Percentiles rank a stretch among this genome's conserved stretches.
These are phyloP conservation scores for Aspergillus haitiensis DNA, from an alignment of 495 filamentous ascomycete genomes.

Conservation along the genomic window DNA sequence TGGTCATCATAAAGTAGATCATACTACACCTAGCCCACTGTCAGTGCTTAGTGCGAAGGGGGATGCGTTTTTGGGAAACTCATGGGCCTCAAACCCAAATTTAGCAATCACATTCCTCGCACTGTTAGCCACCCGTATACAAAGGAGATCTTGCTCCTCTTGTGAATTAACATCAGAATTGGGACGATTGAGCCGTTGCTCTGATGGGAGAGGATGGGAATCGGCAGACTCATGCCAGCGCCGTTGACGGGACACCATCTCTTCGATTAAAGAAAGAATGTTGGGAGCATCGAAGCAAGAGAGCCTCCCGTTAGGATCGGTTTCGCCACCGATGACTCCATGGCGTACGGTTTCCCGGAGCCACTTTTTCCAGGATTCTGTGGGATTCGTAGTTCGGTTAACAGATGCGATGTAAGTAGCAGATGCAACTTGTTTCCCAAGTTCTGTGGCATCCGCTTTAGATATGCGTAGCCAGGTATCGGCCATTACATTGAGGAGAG, in stretches of 20 bases:
- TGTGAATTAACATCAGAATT: constrained; percentile 4
- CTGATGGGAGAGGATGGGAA: constrained; percentile 24
- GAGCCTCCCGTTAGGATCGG: constrained; percentile 24
- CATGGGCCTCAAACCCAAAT: constrained; percentile 43
- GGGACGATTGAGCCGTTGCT: constrained; percentile 14
- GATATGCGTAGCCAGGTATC: constrained; percentile 54
- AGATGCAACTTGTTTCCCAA: constrained; percentile 40
- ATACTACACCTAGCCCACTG: background rate
- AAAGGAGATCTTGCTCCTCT: constrained; percentile 39
- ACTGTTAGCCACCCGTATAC: constrained; percentile 40
- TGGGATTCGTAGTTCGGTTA: constrained; percentile 28
- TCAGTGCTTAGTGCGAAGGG: background rate
- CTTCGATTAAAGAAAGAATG: constrained; percentile 39
- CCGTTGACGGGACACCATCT: constrained; percentile 45
- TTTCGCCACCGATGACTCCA: constrained; percentile 37
- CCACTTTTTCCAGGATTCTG: constrained; percentile 40
- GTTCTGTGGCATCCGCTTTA: constrained; percentile 35
- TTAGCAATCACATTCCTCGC: constrained; percentile 40
- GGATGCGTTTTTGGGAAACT: constrained; percentile 39
- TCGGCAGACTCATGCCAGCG: constrained; percentile 43
- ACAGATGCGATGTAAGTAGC: constrained; percentile 33
- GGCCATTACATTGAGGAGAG: constrained; percentile 61
- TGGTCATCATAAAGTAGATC: too few species aligned
- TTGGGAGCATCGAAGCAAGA: constrained; percentile 32
- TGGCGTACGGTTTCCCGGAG: constrained; percentile 42